Conservation (phyloP, 345 rosid genomes). For the Clarkia xantiana region DNA sequence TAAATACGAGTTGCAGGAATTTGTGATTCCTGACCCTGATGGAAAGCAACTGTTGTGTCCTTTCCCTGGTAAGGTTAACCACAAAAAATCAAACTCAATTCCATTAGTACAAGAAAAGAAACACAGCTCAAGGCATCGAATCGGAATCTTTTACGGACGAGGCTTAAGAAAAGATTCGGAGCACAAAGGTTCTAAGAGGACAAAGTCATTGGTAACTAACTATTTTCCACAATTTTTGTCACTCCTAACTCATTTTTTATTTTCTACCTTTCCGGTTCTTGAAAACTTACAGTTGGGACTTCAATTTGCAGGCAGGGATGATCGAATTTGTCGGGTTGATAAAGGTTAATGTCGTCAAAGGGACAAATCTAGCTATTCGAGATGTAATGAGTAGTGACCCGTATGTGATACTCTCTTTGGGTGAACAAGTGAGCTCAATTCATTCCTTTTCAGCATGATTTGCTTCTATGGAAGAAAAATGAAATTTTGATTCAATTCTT, state of each 20-base stretch:
- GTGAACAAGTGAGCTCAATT: conserved; percentile 56
- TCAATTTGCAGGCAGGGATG: conserved; percentile 73
- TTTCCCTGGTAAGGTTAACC: conserved; percentile 25
- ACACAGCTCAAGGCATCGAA: conserved; percentile 34
- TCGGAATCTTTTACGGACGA: conserved; percentile 73
- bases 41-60: conserved; percentile 23
- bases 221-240: background rate
- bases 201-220: conserved; percentile 51
- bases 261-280: no score
- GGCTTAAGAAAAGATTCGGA: conserved; percentile 76
- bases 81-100: conserved; percentile 16
- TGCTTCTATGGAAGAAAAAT: no score
- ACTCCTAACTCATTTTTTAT: background rate
- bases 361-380: conserved; percentile 83
- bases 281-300: no score
- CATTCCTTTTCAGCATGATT: no score
- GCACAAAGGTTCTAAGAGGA: conserved; percentile 48
- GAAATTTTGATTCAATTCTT: no score
- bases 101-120: conserved; percentile 27
- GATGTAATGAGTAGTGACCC: conserved; percentile 91
- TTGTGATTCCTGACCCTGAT: conserved; percentile 23
- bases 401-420: conserved; percentile 72
- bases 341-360: conserved; percentile 89
- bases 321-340: conserved; percentile 90
- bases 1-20: conserved; percentile 67